A percentile compares a stretch with the other conserved stretches of the same genome.
These are phyloP conservation scores for Trichoderma oligosporum DNA, from an alignment of 2,329 filamentous ascomycete species.

Conservation along the genomic window DNA sequence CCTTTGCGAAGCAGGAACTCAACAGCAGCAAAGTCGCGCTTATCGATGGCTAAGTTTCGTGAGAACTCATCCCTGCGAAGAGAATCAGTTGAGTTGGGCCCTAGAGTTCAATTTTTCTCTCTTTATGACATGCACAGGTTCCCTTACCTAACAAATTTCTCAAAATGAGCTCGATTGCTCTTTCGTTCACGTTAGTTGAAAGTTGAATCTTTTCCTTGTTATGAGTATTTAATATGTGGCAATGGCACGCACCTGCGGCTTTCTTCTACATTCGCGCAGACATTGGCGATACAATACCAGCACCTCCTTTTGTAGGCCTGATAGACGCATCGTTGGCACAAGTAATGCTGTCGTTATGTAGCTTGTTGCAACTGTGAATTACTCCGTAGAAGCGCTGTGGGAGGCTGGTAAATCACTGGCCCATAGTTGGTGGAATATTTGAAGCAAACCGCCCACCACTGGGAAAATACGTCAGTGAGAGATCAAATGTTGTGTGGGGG, in stretches of 20 bases:
- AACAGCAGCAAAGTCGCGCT: slow-evolving; percentile 80
- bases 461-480: background rate
- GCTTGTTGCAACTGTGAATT: background rate
- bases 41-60: slow-evolving; percentile 64
- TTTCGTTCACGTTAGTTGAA: slow-evolving; percentile 29
- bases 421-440: slow-evolving; percentile 15
- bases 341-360: background rate
- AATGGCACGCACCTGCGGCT: slow-evolving; percentile 59
- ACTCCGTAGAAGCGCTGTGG: background rate
- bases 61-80: slow-evolving; percentile 67
- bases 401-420: slow-evolving; percentile 2
- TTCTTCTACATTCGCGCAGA: slow-evolving; percentile 73
- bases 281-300: slow-evolving; percentile 82
- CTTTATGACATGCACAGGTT: background rate
- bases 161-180: slow-evolving; percentile 58
- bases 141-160: slow-evolving; percentile 58
- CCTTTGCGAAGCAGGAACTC: slow-evolving; percentile 84
- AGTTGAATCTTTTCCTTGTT: background rate
- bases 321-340: slow-evolving; percentile 48
- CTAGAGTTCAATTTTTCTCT: too few relatives aligned
- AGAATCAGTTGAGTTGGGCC: background rate
- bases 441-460: background rate
- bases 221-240: background rate
- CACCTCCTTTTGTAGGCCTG: slow-evolving; percentile 88
- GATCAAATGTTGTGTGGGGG: slow-evolving; percentile 2